These are phyloP conservation scores for Fusarium sublunatum DNA, from an alignment of 2,329 filamentous ascomycete species.

Conservation along the genomic window DNA sequence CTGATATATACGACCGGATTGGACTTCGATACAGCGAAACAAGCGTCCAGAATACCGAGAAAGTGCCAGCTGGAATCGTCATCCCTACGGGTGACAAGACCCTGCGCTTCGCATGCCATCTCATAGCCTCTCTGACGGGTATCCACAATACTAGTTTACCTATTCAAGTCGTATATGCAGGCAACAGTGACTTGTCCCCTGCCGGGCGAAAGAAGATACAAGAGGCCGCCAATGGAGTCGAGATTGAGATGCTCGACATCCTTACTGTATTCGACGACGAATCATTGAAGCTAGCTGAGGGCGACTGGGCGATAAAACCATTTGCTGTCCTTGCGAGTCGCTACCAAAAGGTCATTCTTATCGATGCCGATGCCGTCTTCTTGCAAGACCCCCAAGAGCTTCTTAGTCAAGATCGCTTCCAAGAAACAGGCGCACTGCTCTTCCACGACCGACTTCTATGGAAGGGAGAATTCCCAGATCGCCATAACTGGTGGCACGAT, in stretches of 20 bases:
- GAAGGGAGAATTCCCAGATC: conserved; percentile 49
- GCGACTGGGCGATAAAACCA: conserved; percentile 56
- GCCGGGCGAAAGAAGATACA: conserved; percentile 44
- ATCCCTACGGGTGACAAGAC: conserved; percentile 50
- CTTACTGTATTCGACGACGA: conserved; percentile 50
- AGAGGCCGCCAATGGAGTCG: conserved; percentile 22
- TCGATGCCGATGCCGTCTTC: conserved; percentile 56
- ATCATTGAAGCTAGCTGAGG: conserved; percentile 45
- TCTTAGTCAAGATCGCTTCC: conserved; percentile 48
- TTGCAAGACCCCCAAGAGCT: conserved; percentile 52
- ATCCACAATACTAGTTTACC: conserved; percentile 49
- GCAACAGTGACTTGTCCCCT: conserved; percentile 47
- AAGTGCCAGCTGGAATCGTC: conserved; percentile 48
- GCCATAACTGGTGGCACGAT: conserved; percentile 54
- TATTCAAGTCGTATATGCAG: conserved; percentile 53
- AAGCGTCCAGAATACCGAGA: conserved; percentile 22
- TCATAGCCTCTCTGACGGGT: conserved; percentile 48
- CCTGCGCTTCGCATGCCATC: conserved; percentile 52
- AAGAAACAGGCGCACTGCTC: conserved; percentile 50
- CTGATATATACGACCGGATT: conserved; percentile 24
- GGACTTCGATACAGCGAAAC: conserved; percentile 3
- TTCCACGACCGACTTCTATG: conserved; percentile 58
- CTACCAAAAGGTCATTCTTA: conserved; percentile 53
- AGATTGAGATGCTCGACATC: conserved; percentile 50
- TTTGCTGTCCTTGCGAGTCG: conserved; percentile 53